Conservation (phyloP, 352 stramenopile genomes). For the Globisporangium apiculatum region DNA sequence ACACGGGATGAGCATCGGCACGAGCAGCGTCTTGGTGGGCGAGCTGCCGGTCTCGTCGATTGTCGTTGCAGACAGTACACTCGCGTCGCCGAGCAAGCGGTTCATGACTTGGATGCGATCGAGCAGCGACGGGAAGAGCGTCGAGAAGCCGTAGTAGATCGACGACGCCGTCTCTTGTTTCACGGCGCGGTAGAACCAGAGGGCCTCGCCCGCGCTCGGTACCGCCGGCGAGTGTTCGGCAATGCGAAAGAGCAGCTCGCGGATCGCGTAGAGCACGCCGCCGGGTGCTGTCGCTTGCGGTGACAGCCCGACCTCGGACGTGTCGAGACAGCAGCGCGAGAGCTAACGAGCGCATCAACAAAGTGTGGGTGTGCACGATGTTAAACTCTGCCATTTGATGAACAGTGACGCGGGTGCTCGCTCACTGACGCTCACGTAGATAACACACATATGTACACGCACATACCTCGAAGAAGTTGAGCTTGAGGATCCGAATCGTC, state of each 20-base stretch:
- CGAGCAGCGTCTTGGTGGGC: conserved; percentile 48
- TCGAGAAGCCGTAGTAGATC: conserved; percentile 79
- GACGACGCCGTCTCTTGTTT: conserved; percentile 72
- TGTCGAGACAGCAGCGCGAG: conserved; percentile 57
- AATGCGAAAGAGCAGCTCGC: conserved; percentile 64
- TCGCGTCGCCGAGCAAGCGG: conserved; percentile 41
- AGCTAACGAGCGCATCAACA: conserved; percentile 28
- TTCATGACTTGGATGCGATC: conserved; percentile 81
- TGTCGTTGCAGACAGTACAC: background rate
- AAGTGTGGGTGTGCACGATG: background rate
- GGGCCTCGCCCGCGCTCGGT: conserved; percentile 24
- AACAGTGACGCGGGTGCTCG: no score
- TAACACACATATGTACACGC: background rate
- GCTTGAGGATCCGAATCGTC: conserved; percentile 65
- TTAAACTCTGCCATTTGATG: no score
- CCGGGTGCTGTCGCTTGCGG: conserved; percentile 23
- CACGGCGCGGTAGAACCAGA: conserved; percentile 72
- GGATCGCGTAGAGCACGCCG: conserved; percentile 45
- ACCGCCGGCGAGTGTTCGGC: conserved; percentile 36
- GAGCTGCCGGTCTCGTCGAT: conserved; percentile 17
- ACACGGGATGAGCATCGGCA: conserved; percentile 78
- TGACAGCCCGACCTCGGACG: conserved; percentile 46
- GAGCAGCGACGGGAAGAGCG: conserved; percentile 70
- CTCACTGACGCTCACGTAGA: no score
- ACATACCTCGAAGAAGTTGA: conserved; percentile 86